Conservation (phyloP, 2,329 filamentous ascomycete genomes). For the Monosporascus sp. region DNA sequence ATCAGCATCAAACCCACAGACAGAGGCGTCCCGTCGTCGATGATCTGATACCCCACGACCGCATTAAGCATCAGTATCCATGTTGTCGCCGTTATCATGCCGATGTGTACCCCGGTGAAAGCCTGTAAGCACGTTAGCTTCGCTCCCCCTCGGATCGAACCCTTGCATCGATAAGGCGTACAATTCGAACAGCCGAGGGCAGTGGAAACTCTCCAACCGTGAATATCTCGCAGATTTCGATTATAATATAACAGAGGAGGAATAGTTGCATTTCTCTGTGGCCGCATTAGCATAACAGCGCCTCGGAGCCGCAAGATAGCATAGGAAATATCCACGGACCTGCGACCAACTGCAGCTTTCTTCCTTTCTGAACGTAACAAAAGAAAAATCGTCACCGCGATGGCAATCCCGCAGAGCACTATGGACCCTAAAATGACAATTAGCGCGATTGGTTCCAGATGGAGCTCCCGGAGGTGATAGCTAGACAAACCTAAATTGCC, state of each 20-base stretch:
- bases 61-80: constrained; percentile 94
- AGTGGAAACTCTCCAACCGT: constrained; percentile 87
- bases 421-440: constrained; percentile 65
- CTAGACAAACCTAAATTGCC: constrained; percentile 71
- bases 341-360: constrained; percentile 86
- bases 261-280: constrained; percentile 94
- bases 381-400: constrained; percentile 61
- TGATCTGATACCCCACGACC: constrained; percentile 83
- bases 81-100: constrained; percentile 77
- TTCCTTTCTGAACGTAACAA: constrained; percentile 81
- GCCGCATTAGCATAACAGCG: constrained; percentile 15
- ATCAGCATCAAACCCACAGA: constrained; percentile 70
- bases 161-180: constrained; percentile 38
- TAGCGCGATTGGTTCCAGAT: constrained; percentile 6
- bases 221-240: constrained; percentile 95
- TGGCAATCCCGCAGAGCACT: constrained; percentile 71
- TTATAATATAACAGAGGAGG: constrained; percentile 76
- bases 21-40: constrained; percentile 86
- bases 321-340: constrained; percentile 47
- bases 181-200: constrained; percentile 62
- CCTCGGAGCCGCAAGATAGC: not conserved
- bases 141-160: not conserved
- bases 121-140: constrained; percentile 44
- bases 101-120: constrained; percentile 87
- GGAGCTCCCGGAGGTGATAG: not conserved